Evolutionary conservation across 1,139 yeast species (phyloP).

Genomic region (Yamadazyma friedrichii): DNA sequence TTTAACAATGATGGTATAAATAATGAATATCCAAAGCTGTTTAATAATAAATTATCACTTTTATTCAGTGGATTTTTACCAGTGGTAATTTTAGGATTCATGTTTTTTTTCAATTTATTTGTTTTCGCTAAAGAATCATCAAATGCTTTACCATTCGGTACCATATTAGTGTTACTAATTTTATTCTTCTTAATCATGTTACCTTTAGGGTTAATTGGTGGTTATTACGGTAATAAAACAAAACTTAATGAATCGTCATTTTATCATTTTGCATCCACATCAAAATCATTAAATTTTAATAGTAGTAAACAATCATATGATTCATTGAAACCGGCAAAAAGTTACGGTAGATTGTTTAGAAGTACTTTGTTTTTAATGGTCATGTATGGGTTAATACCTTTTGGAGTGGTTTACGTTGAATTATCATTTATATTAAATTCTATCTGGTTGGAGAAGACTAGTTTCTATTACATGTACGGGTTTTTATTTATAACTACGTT

Average conservation of each 20-base stretch:
- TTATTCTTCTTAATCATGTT: constrained; percentile 64
- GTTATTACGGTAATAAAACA: constrained; percentile 51
- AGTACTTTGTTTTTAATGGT: constrained; percentile 20
- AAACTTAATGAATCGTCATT: constrained; percentile 21
- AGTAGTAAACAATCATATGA: neutral
- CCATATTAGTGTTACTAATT: constrained; percentile 56
- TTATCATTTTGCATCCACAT: constrained; percentile 9
- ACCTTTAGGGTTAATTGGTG: constrained; percentile 77
- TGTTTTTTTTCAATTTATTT: constrained; percentile 60
- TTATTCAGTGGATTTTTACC: constrained; percentile 66
- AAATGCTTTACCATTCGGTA: constrained; percentile 73
- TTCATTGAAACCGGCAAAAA: neutral
- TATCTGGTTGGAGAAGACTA: constrained; percentile 76
- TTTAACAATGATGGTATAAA: constrained; percentile 41
- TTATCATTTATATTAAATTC: constrained; percentile 72
- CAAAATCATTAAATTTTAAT: constrained; percentile 3
- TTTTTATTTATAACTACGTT: constrained; percentile 64
- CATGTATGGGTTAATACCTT: constrained; percentile 70
- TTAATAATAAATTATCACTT: constrained; percentile 35
- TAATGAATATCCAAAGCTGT: constrained; percentile 20
- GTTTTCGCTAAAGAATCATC: constrained; percentile 80
- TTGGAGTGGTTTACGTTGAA: constrained; percentile 79
- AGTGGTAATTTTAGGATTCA: constrained; percentile 49
- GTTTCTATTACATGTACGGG: constrained; percentile 79
- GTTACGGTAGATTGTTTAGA: constrained; percentile 14